Evolutionary conservation across 352 stramenopile genomes (phyloP).

Genomic region (Phytophthora idaei): DNA sequence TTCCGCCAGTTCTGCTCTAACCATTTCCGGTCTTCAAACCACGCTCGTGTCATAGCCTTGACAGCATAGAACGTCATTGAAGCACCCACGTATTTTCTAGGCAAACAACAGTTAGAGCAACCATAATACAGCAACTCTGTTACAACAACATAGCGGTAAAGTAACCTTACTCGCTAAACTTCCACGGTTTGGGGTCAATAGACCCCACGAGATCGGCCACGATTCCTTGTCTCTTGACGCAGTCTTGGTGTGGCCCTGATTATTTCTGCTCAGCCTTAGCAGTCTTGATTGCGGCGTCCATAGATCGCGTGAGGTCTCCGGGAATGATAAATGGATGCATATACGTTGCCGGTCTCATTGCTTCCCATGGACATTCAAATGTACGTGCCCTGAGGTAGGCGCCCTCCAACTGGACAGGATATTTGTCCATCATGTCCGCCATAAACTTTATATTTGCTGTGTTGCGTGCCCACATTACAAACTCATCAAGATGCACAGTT

Average conservation of each 20-base stretch:
- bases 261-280: background rate
- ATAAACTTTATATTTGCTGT: conserved; percentile 15
- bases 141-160: background rate
- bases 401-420: conserved; percentile 19
- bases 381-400: background rate
- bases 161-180: conserved; percentile 15
- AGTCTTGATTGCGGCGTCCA: background rate
- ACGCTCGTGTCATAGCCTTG: no score
- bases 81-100: background rate
- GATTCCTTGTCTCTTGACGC: conserved; percentile 5
- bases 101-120: conserved; percentile 3
- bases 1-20: no score
- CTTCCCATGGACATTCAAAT: conserved; percentile 11
- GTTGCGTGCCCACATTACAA: conserved; percentile 1
- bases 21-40: no score
- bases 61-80: no score
- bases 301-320: background rate
- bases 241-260: background rate
- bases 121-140: background rate
- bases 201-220: background rate
- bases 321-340: background rate
- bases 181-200: conserved; percentile 7
- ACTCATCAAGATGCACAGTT: conserved; percentile 5
- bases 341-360: background rate
- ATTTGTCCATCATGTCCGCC: conserved; percentile 11